These are phyloP conservation scores for Cyberlindnera nakhonratchasimensis DNA, from an alignment of 805 yeast genomes.

Conservation along the genomic window DNA sequence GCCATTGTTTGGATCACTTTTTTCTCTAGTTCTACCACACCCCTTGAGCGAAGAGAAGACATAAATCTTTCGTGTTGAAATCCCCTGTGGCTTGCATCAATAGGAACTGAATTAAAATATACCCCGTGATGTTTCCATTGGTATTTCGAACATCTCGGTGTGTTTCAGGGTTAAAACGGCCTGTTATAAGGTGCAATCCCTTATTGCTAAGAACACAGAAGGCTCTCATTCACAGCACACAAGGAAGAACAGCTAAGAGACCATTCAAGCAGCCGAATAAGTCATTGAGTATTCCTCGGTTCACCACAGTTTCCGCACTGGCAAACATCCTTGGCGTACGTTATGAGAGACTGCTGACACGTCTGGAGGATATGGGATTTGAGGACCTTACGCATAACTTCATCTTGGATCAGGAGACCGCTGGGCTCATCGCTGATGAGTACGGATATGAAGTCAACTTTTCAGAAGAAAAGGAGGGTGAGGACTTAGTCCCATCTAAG, in stretches of 20 bases:
- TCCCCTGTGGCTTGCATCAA: too few relatives aligned
- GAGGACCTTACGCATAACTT: slow-evolving; percentile 64
- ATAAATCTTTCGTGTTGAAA: too few relatives aligned
- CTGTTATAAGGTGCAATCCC: not conserved
- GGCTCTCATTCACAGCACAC: slow-evolving; percentile 3
- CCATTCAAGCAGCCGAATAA: slow-evolving; percentile 6
- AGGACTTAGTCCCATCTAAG: slow-evolving; percentile 56
- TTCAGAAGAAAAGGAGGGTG: slow-evolving; percentile 25
- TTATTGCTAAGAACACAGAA: not conserved
- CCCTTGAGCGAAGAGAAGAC: too few relatives aligned
- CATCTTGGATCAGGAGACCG: slow-evolving; percentile 82
- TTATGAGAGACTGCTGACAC: slow-evolving; percentile 53
- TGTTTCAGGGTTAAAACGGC: not conserved
- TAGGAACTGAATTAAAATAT: too few relatives aligned
- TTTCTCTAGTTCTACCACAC: too few relatives aligned
- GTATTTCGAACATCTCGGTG: too few relatives aligned
- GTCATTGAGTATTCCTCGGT: slow-evolving; percentile 57
- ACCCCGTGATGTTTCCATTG: too few relatives aligned
- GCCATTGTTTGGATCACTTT: too few relatives aligned
- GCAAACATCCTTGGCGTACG: slow-evolving; percentile 69
- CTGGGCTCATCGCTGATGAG: slow-evolving; percentile 84
- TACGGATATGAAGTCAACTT: slow-evolving; percentile 61
- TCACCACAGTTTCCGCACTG: slow-evolving; percentile 73
- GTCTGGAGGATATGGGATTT: slow-evolving; percentile 68
- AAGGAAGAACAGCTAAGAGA: slow-evolving; percentile 3